Base-by-base conservation (phyloP, 2,329 filamentous ascomycete species). In the Neodidymelliopsis sp. region DNA sequence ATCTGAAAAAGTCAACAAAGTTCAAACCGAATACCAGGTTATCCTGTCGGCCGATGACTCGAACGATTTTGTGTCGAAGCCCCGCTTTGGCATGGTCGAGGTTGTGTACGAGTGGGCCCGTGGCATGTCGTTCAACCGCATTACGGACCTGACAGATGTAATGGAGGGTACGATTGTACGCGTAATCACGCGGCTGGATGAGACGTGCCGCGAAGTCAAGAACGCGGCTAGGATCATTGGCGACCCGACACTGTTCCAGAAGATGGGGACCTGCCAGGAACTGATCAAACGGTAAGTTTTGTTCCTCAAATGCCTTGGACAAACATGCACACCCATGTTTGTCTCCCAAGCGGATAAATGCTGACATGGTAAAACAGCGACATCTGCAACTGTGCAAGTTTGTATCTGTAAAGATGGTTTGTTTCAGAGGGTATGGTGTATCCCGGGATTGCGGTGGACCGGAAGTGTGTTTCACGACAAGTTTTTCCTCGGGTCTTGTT, bases 81-180 rank as follows among this genome's bases (percentile, higher is more conserved):
- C 92, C 2, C 84, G 93, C 8, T 99, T 99, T 69, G 94, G 93
- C 1, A 82, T 99, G 46, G 91, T 96, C 70, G 94, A 99, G 74
- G 94, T 99, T 0, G 95, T 99, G 24, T 97, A 97, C 71, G 94
- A 99, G 74, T 99, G 94, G 94, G 94, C 94, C 8, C 81, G 91
- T 38, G 94, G 94, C 19, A 97, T 97, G 91, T 93, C 90, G 41
- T 99, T 99, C 81, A 96, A 95, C 75, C 93, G 94, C 58, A 99
- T 99, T 60, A 97, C 93, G 0, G 89, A 93, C 59, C 77, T 99
- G 68, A 99, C 94, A 6, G 93, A 97, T 71, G 92, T 99, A 48
- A 85, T 97, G 65, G 94, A 99, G 74, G 94, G 94, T 1, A 97
- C 94, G 0, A 97, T 99, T 75, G 94, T 99, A 36, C 81, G 94